Evolutionary conservation across 2,329 filamentous ascomycete genomes (phyloP).

Genomic region (Tolypocladium inflatum): DNA sequence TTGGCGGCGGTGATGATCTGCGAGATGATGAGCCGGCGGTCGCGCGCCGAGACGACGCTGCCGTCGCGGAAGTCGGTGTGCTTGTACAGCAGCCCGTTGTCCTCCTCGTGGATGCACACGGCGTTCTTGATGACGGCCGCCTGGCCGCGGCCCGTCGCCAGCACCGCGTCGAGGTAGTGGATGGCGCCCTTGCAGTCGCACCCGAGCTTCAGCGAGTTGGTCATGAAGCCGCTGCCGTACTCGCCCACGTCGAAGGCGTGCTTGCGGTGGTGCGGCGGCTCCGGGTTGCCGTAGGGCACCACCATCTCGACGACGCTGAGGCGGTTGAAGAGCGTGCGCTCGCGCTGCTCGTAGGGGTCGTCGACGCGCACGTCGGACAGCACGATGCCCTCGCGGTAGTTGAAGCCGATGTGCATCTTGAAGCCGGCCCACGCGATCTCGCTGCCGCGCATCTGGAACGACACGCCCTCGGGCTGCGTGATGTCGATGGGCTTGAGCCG

Average conservation of each 20-base stretch:
- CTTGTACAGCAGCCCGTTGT: constrained; percentile 53
- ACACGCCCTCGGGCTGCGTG: constrained; percentile 29
- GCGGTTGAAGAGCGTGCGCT: constrained; percentile 56
- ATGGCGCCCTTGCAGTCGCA: constrained; percentile 60
- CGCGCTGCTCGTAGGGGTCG: constrained; percentile 28
- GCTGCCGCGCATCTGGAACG: constrained; percentile 36
- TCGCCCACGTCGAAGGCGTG: constrained; percentile 63
- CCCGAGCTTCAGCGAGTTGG: constrained; percentile 52
- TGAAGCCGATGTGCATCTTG: constrained; percentile 64
- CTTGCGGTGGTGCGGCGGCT: constrained; percentile 54
- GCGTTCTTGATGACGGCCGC: constrained; percentile 55
- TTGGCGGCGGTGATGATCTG: constrained; percentile 58
- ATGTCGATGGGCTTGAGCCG: constrained; percentile 28
- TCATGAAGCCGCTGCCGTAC: constrained; percentile 53
- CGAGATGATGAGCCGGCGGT: constrained; percentile 51
- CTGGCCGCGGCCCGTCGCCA: constrained; percentile 33
- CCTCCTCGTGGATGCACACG: constrained; percentile 27
- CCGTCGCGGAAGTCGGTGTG: constrained; percentile 54
- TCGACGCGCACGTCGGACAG: constrained; percentile 62
- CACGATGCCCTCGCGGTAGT: constrained; percentile 60
- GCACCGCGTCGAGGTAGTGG: constrained; percentile 30
- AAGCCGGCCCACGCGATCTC: constrained; percentile 53
- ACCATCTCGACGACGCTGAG: constrained; percentile 63
- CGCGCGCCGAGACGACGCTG: constrained; percentile 46
- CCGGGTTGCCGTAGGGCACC: constrained; percentile 57